A percentile compares a stretch with the other conserved stretches of the same genome.
Conservation (phyloP, 768 basidiomycete genomes). For the Chalciporus sphaerocephalus region DNA sequence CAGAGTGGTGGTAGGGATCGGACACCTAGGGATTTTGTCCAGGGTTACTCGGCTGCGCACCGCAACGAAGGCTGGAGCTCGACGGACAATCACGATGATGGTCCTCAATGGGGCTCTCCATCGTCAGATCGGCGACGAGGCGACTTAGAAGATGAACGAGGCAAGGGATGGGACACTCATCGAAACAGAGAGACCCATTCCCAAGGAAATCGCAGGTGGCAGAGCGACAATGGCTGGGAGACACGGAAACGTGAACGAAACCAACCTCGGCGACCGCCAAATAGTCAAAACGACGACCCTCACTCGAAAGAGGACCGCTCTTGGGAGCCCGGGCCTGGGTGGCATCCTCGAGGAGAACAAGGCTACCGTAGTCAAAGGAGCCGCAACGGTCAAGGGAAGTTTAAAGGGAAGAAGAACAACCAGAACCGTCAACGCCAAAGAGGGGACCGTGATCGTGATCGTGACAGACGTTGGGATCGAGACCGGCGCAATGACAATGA, state of each 20-base stretch:
- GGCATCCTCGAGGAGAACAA: conserved; percentile 48
- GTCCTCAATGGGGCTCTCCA: conserved; percentile 42
- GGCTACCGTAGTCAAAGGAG: conserved; percentile 35
- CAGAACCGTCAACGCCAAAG: conserved; percentile 32
- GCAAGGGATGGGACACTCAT: conserved; percentile 32
- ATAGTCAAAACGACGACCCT: conserved; percentile 23
- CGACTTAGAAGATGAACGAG: conserved; percentile 37
- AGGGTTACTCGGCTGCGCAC: conserved; percentile 39
- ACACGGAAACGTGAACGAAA: conserved; percentile 44
- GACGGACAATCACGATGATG: conserved; percentile 39
- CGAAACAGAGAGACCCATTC: conserved; percentile 35
- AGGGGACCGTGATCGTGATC: conserved; percentile 26
- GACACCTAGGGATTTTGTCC: conserved; percentile 44
- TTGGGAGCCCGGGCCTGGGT: conserved; percentile 71
- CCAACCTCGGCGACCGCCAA: conserved; percentile 35
- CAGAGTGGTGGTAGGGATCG: conserved; percentile 43
- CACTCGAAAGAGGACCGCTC: conserved; percentile 46
- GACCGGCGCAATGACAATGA: conserved; percentile 55
- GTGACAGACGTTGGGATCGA: conserved; percentile 32
- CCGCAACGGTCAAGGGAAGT: conserved; percentile 37
- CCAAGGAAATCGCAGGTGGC: conserved; percentile 31
- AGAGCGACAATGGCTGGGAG: conserved; percentile 48
- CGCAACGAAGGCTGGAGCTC: conserved; percentile 46
- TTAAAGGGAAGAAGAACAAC: conserved; percentile 35
- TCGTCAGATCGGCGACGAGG: conserved; percentile 40